A percentile compares a stretch with the other conserved stretches of the same genome.
Evolutionary conservation across 2,329 filamentous ascomycete species (phyloP).

Genomic region (Alternaria consortialis): DNA sequence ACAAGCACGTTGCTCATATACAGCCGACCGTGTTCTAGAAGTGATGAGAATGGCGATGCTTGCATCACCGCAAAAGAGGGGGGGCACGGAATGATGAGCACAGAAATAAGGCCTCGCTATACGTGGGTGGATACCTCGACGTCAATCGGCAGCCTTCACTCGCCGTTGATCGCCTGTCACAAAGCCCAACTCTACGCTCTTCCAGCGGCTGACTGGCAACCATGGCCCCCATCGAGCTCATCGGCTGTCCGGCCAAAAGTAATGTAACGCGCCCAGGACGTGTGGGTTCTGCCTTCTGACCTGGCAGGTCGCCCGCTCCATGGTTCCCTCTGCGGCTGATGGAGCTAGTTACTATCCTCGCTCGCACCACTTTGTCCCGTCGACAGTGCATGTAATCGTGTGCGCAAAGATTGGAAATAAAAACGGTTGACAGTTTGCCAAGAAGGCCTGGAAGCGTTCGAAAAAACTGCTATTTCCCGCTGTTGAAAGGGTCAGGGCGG

Average conservation of each 20-base stretch:
- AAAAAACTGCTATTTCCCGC: slow-evolving; percentile 32
- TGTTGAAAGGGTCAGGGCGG: slow-evolving; percentile 24
- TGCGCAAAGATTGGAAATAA: slow-evolving; percentile 20
- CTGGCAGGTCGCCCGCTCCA: slow-evolving; percentile 25
- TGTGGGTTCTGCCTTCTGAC: slow-evolving; percentile 25
- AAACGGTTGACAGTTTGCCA: slow-evolving; percentile 33
- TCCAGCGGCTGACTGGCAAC: slow-evolving; percentile 23
- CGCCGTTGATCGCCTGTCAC: slow-evolving; percentile 32
- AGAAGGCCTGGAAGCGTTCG: slow-evolving; percentile 47
- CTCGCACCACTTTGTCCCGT: slow-evolving; percentile 31
- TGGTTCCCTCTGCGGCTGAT: slow-evolving; percentile 33
- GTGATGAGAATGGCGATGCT: slow-evolving; percentile 18
- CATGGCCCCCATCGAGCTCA: slow-evolving; percentile 11
- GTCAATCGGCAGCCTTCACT: slow-evolving; percentile 40
- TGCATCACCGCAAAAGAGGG: slow-evolving; percentile 30
- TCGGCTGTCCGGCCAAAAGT: slow-evolving; percentile 20
- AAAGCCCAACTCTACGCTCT: slow-evolving; percentile 16
- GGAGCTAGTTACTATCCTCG: slow-evolving; percentile 22
- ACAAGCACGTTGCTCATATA: slow-evolving; percentile 38
- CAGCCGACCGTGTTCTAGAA: slow-evolving; percentile 25
- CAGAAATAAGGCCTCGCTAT: slow-evolving; percentile 28
- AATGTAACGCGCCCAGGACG: slow-evolving; percentile 20
- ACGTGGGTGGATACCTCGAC: slow-evolving; percentile 40
- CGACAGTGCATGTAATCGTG: slow-evolving; percentile 14
- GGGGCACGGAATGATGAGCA: slow-evolving; percentile 18